A percentile compares a stretch with the other conserved stretches of the same genome.
Conservation (phyloP, 345 rosid species). For the Boechera divaricarpa region DNA sequence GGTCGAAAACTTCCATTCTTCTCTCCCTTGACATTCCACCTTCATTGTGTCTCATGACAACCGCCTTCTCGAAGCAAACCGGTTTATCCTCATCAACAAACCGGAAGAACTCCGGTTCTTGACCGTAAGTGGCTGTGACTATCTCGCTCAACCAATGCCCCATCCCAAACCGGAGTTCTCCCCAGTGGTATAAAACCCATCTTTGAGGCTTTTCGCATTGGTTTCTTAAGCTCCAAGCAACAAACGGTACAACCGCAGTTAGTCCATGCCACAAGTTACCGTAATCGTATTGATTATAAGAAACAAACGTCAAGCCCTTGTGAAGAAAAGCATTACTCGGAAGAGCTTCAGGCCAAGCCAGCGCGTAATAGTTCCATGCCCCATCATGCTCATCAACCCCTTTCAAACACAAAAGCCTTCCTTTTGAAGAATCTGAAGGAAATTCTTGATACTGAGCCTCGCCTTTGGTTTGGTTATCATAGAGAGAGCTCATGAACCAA, state of each 20-base stretch:
- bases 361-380: slow-evolving; percentile 70
- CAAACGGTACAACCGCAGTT: slow-evolving; percentile 58
- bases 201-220: slow-evolving; percentile 54
- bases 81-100: slow-evolving; percentile 45
- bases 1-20: slow-evolving; percentile 64
- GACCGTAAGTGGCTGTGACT: slow-evolving; percentile 55
- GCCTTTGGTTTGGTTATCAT: slow-evolving; percentile 60
- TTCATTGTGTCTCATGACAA: slow-evolving; percentile 80
- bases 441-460: slow-evolving; percentile 72
- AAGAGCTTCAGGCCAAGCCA: slow-evolving; percentile 70
- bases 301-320: slow-evolving; percentile 69
- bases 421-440: slow-evolving; percentile 61
- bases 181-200: slow-evolving; percentile 78
- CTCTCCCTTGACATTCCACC: slow-evolving; percentile 80
- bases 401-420: slow-evolving; percentile 66
- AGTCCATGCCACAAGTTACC: slow-evolving; percentile 80
- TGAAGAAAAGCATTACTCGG: slow-evolving; percentile 56
- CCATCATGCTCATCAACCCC: slow-evolving; percentile 70
- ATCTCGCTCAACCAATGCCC: slow-evolving; percentile 56
- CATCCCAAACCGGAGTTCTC: slow-evolving; percentile 65
- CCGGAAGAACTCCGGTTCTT: slow-evolving; percentile 47
- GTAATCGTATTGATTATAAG: slow-evolving; percentile 70
- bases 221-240: slow-evolving; percentile 68
- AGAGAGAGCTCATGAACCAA: slow-evolving; percentile 82
- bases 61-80: slow-evolving; percentile 75